Evolutionary conservation across 1,284 basidiomycete genomes (phyloP), one percentile per base, ranked within the genome.

Genomic region (Ceratobasidium sp.): DNA sequence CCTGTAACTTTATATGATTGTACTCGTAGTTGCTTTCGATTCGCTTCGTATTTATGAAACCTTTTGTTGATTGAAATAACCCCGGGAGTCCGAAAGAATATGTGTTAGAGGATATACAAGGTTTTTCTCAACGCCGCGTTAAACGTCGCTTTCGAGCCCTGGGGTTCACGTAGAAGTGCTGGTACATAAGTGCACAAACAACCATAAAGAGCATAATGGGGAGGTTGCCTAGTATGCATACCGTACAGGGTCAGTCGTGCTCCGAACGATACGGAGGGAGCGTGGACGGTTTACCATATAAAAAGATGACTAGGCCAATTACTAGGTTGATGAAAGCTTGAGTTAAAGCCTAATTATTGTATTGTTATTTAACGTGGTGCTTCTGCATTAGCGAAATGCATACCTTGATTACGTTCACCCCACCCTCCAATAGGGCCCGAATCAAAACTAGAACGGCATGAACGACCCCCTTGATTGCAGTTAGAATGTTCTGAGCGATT

Each of bases 31-130:
- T 48, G 56, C 54, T 57, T 60, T 59, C 67, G 54, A 29, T 57
- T 41, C 53, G 17, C n/a, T 71, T 71, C 54, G 56, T 60, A 71
- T 71, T 71, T 71, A 71, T 71, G 56, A 27, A 71, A 57, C 36
- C 33, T 47, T 50, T 50, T 11, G 29, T 45, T 57, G 29, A 33
- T 60, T 63, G 44, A 63, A 63, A 27, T 29, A 22, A 51, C 3
- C 11, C 22, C 48, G 36, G 15, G 29, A 5, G 41, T 45, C 29
- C n/a, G 36, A 63, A 36, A 57, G 54, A 57, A 24, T 7, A 57
- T 17, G 54, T 3, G n/a, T 27, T 22, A 57, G 24, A 51, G 50
- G 50, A n/a, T 24, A 36, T 47, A 27, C 24, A 48, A 11, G 48
- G 63, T 50, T 53, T 47, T 33, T 50, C 48, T 50, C 48, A 27